Percentiles rank a stretch among this genome's conserved stretches.
Conservation (phyloP, 2,329 filamentous ascomycete genomes). For the Coleophoma eucalyptorum region DNA sequence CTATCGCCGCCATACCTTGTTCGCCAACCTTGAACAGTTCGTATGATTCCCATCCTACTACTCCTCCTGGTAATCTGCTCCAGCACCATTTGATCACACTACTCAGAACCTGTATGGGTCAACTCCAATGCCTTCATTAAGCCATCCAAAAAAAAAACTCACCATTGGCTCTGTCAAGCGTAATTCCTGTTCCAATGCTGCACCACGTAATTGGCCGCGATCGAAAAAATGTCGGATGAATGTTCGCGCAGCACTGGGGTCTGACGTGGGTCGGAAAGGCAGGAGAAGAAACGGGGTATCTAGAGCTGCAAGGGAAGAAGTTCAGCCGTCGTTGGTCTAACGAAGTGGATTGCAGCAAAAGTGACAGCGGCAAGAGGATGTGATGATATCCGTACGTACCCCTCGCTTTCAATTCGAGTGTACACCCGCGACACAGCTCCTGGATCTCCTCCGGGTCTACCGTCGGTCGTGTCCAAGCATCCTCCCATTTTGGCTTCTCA, state of each 20-base stretch:
- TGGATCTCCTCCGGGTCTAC: slow-evolving; percentile 89
- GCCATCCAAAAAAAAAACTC: slow-evolving; percentile 28
- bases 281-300: slow-evolving; percentile 90
- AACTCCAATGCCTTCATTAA: slow-evolving; percentile 18
- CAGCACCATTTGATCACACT: slow-evolving; percentile 98
- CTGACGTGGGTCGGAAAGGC: slow-evolving; percentile 89
- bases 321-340: too few species aligned
- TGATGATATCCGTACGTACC: slow-evolving; percentile 53
- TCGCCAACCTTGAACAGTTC: slow-evolving; percentile 95
- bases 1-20: slow-evolving; percentile 56
- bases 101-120: slow-evolving; percentile 67
- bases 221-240: slow-evolving; percentile 94
- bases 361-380: neutral
- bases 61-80: slow-evolving; percentile 84
- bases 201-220: slow-evolving; percentile 61
- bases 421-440: slow-evolving; percentile 80
- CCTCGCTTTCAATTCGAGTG: slow-evolving; percentile 88
- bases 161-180: slow-evolving; percentile 94
- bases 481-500: slow-evolving; percentile 76
- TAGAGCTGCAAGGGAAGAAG: slow-evolving; percentile 55
- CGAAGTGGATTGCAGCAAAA: slow-evolving; percentile 2
- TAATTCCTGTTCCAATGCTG: slow-evolving; percentile 76
- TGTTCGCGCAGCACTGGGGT: slow-evolving; percentile 85
- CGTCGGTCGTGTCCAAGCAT: slow-evolving; percentile 78
- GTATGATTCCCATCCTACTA: slow-evolving; percentile 96